Conservation (phyloP, 208 protist species). For the Acanthamoeba healyi region DNA sequence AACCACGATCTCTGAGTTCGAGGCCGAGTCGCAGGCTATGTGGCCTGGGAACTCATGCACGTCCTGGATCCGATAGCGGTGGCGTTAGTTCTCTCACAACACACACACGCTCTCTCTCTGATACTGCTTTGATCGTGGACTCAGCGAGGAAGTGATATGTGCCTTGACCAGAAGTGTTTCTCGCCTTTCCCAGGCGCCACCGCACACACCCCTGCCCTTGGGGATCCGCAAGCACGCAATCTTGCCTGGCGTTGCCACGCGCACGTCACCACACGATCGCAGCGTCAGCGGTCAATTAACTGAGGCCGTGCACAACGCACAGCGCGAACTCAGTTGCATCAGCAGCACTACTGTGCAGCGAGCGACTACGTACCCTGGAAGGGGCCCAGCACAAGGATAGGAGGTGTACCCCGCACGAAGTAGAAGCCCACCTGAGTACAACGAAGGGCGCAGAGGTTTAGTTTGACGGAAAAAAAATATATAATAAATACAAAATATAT, state of each 20-base stretch:
- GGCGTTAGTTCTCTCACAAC: no score
- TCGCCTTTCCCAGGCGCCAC: slow-evolving; percentile 87
- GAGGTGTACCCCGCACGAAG: slow-evolving; percentile 88
- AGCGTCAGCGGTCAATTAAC: neutral
- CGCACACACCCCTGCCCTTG: slow-evolving; percentile 94
- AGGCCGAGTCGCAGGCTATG: slow-evolving; percentile 95
- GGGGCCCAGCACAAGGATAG: slow-evolving; percentile 93
- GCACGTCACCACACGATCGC: no score
- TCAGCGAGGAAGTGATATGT: neutral
- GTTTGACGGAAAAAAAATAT: slow-evolving; percentile 45
- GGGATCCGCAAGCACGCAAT: slow-evolving; percentile 94
- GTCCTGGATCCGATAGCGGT: no score
- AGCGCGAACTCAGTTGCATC: neutral
- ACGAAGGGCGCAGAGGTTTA: no score
- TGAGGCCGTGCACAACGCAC: neutral
- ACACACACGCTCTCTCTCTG: no score
- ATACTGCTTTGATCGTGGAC: neutral
- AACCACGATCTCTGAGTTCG: slow-evolving; percentile 94
- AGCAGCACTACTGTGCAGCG: no score
- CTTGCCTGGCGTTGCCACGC: slow-evolving; percentile 79
- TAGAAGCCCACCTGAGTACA: slow-evolving; percentile 97
- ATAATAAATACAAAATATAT: neutral
- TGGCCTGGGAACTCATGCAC: slow-evolving; percentile 95
- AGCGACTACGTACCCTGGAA: slow-evolving; percentile 92
- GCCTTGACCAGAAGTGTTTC: slow-evolving; percentile 88